Conservation (phyloP, 2,329 filamentous ascomycete genomes). For the Paracoccidioides brasiliensis region DNA sequence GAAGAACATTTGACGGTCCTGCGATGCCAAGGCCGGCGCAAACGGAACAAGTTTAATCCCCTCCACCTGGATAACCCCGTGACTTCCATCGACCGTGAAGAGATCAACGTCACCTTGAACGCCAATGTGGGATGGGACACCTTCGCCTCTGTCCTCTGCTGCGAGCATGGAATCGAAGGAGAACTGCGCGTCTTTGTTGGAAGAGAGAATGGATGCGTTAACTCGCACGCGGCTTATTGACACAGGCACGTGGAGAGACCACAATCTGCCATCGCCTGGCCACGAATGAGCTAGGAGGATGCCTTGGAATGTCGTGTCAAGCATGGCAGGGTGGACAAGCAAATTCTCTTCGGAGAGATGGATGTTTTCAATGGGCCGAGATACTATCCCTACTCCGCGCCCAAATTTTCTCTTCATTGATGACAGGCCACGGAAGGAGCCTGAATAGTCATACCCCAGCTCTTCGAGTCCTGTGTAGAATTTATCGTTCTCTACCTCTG, state of each 20-base stretch:
- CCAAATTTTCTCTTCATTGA: slow-evolving; percentile 9
- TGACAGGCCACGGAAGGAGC: slow-evolving; percentile 11
- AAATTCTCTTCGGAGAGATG: background rate
- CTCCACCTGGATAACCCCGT: slow-evolving; percentile 9
- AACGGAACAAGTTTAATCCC: slow-evolving; percentile 7
- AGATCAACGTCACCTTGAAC: slow-evolving; percentile 18
- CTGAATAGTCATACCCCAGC: slow-evolving; percentile 14
- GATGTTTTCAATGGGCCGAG: background rate
- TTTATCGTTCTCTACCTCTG: slow-evolving; percentile 2
- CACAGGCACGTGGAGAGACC: slow-evolving; percentile 11
- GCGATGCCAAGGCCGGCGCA: slow-evolving; percentile 1
- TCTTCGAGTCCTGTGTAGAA: slow-evolving; percentile 12
- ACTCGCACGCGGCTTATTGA: slow-evolving; percentile 1
- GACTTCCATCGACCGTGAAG: slow-evolving; percentile 9
- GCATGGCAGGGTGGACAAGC: slow-evolving; percentile 12
- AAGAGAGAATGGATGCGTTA: background rate
- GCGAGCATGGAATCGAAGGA: slow-evolving; percentile 13
- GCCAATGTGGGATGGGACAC: background rate
- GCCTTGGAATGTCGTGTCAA: slow-evolving; percentile 14
- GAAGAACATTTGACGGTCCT: slow-evolving; percentile 5
- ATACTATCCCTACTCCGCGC: background rate
- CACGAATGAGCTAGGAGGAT: slow-evolving; percentile 9
- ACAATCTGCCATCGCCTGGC: slow-evolving; percentile 12
- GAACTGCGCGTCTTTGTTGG: slow-evolving; percentile 6
- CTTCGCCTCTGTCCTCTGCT: slow-evolving; percentile 6